phyloP scores from a whole-genome alignment of 805 yeast genomes.

The Candida takata region DNA sequence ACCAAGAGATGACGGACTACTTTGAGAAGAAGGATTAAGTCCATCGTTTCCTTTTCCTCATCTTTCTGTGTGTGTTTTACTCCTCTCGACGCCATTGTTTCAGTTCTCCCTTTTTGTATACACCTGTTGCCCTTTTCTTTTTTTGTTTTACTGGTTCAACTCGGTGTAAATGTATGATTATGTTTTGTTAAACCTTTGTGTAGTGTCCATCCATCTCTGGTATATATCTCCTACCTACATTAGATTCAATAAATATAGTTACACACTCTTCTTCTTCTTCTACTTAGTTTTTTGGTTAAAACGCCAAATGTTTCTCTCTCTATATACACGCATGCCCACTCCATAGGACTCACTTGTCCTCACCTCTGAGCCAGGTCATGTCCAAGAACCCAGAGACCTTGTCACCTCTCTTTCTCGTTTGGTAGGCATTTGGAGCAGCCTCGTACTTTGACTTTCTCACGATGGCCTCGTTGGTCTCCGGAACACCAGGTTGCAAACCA shows the following conservation, averaged over 20 bases:
- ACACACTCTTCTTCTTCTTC: too few species aligned
- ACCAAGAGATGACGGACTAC: slow-evolving; percentile 97
- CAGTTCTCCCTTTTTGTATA: neutral
- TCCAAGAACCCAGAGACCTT: slow-evolving; percentile 24
- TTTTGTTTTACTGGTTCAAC: too few species aligned
- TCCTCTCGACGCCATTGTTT: too few species aligned
- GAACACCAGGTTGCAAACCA: slow-evolving; percentile 49
- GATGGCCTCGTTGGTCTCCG: slow-evolving; percentile 24
- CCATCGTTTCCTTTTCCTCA: neutral
- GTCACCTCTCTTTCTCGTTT: slow-evolving; percentile 54
- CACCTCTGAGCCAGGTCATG: slow-evolving; percentile 18
- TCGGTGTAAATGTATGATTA: neutral
- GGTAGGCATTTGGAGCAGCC: slow-evolving; percentile 58
- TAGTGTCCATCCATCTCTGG: neutral
- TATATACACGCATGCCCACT: too few species aligned
- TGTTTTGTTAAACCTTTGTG: neutral
- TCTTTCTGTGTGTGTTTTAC: neutral
- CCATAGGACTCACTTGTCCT: neutral
- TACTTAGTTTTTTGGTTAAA: too few species aligned
- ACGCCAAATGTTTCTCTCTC: too few species aligned
- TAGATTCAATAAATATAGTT: too few species aligned
- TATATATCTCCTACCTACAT: neutral
- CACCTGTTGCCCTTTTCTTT: neutral
- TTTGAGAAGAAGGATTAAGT: slow-evolving; percentile 47
- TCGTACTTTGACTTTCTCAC: slow-evolving; percentile 58